Evolutionary conservation across 495 filamentous ascomycete genomes (phyloP).

Genomic region (Lichina pygmaea): DNA sequence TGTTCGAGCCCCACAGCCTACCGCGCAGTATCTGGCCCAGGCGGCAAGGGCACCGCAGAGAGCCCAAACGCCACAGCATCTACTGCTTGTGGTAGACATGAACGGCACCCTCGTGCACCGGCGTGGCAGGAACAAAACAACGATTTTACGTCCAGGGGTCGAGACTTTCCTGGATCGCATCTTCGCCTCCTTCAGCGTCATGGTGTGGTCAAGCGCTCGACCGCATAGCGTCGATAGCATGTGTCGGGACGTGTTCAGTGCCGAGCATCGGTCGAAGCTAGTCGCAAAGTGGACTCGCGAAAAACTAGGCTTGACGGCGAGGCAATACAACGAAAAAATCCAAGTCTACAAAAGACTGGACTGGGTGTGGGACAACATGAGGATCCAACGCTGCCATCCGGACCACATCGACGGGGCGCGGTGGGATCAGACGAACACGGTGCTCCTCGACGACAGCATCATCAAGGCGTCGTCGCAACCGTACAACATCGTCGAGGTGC

Average conservation of each 20-base stretch:
- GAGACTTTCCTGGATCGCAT: slow-evolving; percentile 37
- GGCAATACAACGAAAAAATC: slow-evolving; percentile 39
- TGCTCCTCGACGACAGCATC: slow-evolving; percentile 63
- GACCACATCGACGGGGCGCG: slow-evolving; percentile 1
- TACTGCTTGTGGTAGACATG: slow-evolving; percentile 71
- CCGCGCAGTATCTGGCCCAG: slow-evolving; percentile 17
- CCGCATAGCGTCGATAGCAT: slow-evolving; percentile 40
- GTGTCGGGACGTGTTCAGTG: slow-evolving; percentile 22
- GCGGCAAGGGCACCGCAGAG: slow-evolving; percentile 11
- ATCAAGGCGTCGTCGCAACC: slow-evolving; percentile 65
- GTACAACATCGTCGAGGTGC: slow-evolving; percentile 52
- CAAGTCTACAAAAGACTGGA: slow-evolving; percentile 73
- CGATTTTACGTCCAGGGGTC: slow-evolving; percentile 31
- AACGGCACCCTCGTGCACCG: slow-evolving; percentile 76
- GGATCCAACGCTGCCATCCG: slow-evolving; percentile 25
- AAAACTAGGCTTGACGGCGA: slow-evolving; percentile 31
- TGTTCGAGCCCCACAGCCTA: slow-evolving; percentile 14
- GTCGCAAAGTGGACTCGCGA: slow-evolving; percentile 62
- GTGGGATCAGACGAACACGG: slow-evolving; percentile 69
- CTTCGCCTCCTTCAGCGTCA: slow-evolving; percentile 39
- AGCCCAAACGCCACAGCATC: slow-evolving; percentile 12
- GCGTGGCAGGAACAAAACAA: slow-evolving; percentile 19
- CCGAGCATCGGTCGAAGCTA: slow-evolving; percentile 16
- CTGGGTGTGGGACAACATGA: slow-evolving; percentile 35
- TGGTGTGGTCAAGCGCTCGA: slow-evolving; percentile 76